Evolutionary conservation across 768 basidiomycete species (phyloP).

Genomic region (Leccinum ochraceum): DNA sequence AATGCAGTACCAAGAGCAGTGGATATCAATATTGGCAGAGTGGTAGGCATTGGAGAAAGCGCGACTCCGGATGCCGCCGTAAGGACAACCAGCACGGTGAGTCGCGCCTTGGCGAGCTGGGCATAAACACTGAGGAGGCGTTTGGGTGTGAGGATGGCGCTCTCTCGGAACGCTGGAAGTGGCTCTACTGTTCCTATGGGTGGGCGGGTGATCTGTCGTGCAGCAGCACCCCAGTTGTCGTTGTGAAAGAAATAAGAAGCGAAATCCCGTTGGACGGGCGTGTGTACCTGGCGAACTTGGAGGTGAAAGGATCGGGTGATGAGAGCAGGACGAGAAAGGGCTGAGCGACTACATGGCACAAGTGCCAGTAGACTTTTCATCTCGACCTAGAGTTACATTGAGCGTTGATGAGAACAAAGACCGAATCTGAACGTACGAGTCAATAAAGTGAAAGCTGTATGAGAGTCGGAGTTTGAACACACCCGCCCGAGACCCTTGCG

Average conservation of each 20-base stretch:
- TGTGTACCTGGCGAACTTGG: neutral
- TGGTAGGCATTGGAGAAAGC: conserved; percentile 83
- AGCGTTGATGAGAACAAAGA: conserved; percentile 14
- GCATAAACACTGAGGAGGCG: conserved; percentile 67
- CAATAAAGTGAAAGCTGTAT: conserved; percentile 8
- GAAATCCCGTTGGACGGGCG: conserved; percentile 30
- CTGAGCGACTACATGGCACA: conserved; percentile 15
- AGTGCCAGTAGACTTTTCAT: conserved; percentile 19
- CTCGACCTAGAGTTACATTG: conserved; percentile 2
- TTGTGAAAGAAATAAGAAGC: conserved; percentile 69
- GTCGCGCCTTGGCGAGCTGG: conserved; percentile 81
- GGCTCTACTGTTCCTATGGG: conserved; percentile 14
- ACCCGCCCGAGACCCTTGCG: conserved; percentile 10
- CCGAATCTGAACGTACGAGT: conserved; percentile 6
- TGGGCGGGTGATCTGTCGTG: conserved; percentile 17
- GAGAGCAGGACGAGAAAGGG: conserved; percentile 12
- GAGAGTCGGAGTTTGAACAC: conserved; percentile 34
- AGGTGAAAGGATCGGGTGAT: conserved; percentile 11
- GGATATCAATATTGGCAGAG: conserved; percentile 80
- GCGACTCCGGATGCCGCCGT: conserved; percentile 93
- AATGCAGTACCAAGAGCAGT: conserved; percentile 89
- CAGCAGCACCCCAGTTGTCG: conserved; percentile 43
- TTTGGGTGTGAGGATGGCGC: conserved; percentile 46
- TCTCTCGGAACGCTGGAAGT: conserved; percentile 36
- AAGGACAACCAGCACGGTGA: conserved; percentile 82